These are phyloP conservation scores for Madurella mycetomatis DNA, from an alignment of 2,329 filamentous ascomycete genomes.

Conservation along the genomic window DNA sequence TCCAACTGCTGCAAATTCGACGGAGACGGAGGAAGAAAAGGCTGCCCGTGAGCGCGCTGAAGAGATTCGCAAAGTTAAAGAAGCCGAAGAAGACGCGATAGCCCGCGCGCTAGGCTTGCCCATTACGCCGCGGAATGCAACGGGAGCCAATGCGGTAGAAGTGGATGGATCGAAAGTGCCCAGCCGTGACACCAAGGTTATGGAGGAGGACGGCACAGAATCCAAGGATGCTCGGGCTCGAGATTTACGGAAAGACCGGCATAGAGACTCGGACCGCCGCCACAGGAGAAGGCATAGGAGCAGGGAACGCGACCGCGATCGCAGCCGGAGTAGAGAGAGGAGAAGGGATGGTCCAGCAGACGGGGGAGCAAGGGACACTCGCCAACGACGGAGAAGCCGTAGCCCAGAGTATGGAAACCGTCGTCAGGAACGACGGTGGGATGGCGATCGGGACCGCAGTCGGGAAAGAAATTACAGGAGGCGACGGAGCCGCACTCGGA, in stretches of 20 bases:
- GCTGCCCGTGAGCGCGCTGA: conserved; percentile 61
- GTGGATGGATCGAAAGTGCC: conserved; percentile 43
- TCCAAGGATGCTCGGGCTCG: conserved; percentile 15
- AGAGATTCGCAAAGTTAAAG: conserved; percentile 77
- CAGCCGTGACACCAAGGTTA: conserved; percentile 27
- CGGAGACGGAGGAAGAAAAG: conserved; percentile 56
- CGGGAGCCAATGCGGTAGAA: conserved; percentile 65
- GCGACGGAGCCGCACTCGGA: conserved; percentile 22
- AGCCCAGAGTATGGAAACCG: conserved; percentile 28
- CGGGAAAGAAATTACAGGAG: conserved; percentile 24
- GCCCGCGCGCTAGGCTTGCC: conserved; percentile 77
- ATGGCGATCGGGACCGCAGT: conserved; percentile 32
- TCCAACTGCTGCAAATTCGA: conserved; percentile 42
- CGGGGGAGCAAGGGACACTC: conserved; percentile 28
- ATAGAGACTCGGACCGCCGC: conserved; percentile 31
- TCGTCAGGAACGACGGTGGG: conserved; percentile 25
- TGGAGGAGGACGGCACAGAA: conserved; percentile 23
- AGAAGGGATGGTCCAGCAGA: conserved; percentile 24
- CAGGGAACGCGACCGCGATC: conserved; percentile 24
- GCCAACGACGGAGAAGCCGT: conserved; percentile 35
- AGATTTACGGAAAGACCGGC: conserved; percentile 24
- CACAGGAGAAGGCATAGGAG: conserved; percentile 34
- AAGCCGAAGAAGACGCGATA: conserved; percentile 90
- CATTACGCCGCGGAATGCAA: conserved; percentile 55
- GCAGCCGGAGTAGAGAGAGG: conserved; percentile 23